phyloP scores from a whole-genome alignment of 148 eudicot species.

The Polygonum maritimum region DNA sequence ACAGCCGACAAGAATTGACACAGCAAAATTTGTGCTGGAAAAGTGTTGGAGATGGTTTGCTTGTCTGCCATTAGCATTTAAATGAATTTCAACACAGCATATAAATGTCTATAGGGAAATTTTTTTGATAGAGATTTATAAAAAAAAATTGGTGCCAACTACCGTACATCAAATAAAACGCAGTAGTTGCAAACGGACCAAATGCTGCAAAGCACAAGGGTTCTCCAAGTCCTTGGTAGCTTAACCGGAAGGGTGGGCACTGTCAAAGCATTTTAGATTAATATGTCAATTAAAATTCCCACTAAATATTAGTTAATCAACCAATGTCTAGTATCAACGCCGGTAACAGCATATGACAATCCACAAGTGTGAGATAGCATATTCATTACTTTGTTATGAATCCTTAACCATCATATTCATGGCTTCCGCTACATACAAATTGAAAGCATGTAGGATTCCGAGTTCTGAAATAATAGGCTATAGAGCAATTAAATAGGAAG shows the following conservation, averaged over 20 bases:
- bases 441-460: neutral
- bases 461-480: neutral
- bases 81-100: conserved; percentile 8
- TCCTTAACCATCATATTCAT: no score
- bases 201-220: conserved; percentile 88
- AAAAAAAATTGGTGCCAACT: neutral
- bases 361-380: neutral
- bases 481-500: neutral
- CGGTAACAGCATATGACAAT: neutral
- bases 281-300: neutral
- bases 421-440: no score
- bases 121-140: neutral
- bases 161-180: conserved; percentile 67
- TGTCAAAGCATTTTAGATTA: conserved; percentile 19
- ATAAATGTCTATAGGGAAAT: neutral
- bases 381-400: no score
- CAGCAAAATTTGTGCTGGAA: conserved; percentile 41
- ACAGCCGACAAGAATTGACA: conserved; percentile 73
- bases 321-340: neutral
- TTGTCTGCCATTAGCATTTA: conserved; percentile 25
- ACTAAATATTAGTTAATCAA: neutral
- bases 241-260: conserved; percentile 95
- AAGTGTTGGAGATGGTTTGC: conserved; percentile 14
- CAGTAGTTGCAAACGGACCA: conserved; percentile 88
- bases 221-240: conserved; percentile 90